These are phyloP conservation scores for Cercospora brassicicola DNA, from an alignment of 2,329 filamentous ascomycete genomes.

Conservation along the genomic window DNA sequence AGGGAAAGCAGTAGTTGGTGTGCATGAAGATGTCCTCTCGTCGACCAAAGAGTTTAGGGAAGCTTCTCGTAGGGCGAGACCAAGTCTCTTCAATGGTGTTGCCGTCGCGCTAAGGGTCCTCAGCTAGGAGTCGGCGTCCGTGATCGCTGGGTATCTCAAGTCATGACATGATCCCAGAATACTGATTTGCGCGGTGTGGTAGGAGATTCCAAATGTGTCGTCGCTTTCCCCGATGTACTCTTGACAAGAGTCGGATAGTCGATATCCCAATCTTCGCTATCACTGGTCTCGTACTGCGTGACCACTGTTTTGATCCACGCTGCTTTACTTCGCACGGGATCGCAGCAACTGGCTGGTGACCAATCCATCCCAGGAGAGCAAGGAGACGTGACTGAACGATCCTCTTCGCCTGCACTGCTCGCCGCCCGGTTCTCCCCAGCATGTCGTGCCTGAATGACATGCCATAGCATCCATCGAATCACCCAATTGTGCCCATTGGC, in stretches of 20 bases:
- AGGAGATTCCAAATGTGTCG: neutral
- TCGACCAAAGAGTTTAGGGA: neutral
- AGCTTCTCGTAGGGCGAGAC: neutral
- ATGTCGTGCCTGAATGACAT: constrained; percentile 20
- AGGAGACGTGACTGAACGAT: constrained; percentile 20
- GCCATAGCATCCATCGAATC: constrained; percentile 30
- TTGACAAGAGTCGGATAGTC: neutral
- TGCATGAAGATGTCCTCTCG: neutral
- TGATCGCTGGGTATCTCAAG: neutral
- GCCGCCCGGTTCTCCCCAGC: constrained; percentile 6
- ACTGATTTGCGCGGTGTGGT: neutral
- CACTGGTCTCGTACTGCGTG: constrained; percentile 13
- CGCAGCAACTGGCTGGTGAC: neutral
- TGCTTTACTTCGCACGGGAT: constrained; percentile 2
- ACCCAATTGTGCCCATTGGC: constrained; percentile 26
- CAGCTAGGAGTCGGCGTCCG: neutral
- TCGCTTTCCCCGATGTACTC: neutral
- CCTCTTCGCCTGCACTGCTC: constrained; percentile 22
- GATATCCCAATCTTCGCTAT: constrained; percentile 19
- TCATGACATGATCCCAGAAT: constrained; percentile 14
- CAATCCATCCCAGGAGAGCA: constrained; percentile 17
- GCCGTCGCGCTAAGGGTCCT: too few species aligned
- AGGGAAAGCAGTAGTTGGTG: neutral
- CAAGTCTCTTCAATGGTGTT: neutral
- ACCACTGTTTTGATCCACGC: neutral